Base-by-base conservation (phyloP, 768 basidiomycete species). In the Ephemerocybe angulata region DNA sequence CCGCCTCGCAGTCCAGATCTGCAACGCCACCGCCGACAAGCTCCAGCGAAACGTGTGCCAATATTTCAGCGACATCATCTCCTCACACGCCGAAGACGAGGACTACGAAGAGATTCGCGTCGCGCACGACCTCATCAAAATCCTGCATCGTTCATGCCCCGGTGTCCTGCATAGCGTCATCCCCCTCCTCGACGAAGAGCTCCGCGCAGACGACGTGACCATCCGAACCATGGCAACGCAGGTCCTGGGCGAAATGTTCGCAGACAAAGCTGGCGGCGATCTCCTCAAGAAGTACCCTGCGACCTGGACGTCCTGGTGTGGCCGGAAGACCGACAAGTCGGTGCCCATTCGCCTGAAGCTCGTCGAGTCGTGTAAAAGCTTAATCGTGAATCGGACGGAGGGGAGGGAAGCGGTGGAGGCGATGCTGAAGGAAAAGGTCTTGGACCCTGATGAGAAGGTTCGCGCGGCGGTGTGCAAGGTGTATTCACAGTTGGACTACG, bases 31-130 rank as follows among this genome's bases (percentile, higher is more conserved):
- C 0, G 79, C 90, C 3, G 92, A 94, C 69, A 90, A 88, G 67
- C 80, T 98, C 5, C 90, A 93, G 66, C 85, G 93, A 4, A 83
- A 93, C 58, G 88, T 96, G 43, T 90, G 87, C 65, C 85, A 90
- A 62, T 94, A 98, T 72, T 97, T 99, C 66, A 88, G 91, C 22
- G 95, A 97, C 62, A 85, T 91, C 56, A 89, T 95, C 62, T 80
- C 86, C 43, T 75, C 76, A 13, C 76, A 77, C 56, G 75, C 83
- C n/a, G 72, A 73, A 35, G 82, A 87, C 12, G 87, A 88, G 47
- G 82, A 87, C 54, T 78, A 80, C 55, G 77, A 80, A 30, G 84
- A 91, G 55, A 84, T 93, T 49, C 80, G 83, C 57, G 78, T 76
- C 3, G 87, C 92, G 3, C 96, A 98, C 69, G 81, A 84, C 31